Evolutionary conservation across 2,329 filamentous ascomycete species (phyloP).

Genomic region (Huntiella savannae): DNA sequence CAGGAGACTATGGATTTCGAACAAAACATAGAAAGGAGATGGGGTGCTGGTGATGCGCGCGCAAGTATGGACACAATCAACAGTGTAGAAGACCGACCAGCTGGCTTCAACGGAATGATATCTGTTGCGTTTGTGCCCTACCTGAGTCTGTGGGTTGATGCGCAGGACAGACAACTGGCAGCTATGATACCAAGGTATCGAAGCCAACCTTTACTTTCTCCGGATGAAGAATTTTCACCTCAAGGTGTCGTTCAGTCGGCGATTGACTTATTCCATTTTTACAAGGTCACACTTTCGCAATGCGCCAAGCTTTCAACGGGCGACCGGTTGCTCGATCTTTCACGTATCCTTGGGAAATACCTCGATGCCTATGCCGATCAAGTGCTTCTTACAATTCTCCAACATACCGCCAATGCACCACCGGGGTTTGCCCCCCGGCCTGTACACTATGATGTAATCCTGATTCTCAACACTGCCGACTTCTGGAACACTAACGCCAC

Average conservation of each 20-base stretch:
- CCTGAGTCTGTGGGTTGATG: constrained; percentile 89
- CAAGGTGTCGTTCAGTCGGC: constrained; percentile 84
- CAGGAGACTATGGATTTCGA: constrained; percentile 97
- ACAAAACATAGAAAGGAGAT: constrained; percentile 70
- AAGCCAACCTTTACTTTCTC: constrained; percentile 56
- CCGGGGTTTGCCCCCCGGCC: too few species aligned
- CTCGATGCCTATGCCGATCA: constrained; percentile 91
- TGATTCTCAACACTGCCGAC: constrained; percentile 89
- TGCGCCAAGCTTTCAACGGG: constrained; percentile 91
- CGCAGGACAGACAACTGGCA: constrained; percentile 76
- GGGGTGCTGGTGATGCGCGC: constrained; percentile 45
- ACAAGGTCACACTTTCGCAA: constrained; percentile 78
- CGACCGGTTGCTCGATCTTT: constrained; percentile 67
- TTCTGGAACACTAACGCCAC: constrained; percentile 91
- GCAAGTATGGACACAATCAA: constrained; percentile 80
- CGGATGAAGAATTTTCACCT: constrained; percentile 80
- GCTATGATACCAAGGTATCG: constrained; percentile 75
- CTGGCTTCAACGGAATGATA: constrained; percentile 74
- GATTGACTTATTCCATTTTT: constrained; percentile 94
- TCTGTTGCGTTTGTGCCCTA: constrained; percentile 96
- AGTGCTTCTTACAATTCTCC: constrained; percentile 56
- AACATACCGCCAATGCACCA: constrained; percentile 31
- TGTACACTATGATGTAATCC: constrained; percentile 51
- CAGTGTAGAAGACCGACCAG: constrained; percentile 55
- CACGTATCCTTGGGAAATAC: constrained; percentile 75